A percentile compares a stretch with the other conserved stretches of the same genome.
Evolutionary conservation across 495 filamentous ascomycete genomes (phyloP).

Genomic region (Penicillium lagena): DNA sequence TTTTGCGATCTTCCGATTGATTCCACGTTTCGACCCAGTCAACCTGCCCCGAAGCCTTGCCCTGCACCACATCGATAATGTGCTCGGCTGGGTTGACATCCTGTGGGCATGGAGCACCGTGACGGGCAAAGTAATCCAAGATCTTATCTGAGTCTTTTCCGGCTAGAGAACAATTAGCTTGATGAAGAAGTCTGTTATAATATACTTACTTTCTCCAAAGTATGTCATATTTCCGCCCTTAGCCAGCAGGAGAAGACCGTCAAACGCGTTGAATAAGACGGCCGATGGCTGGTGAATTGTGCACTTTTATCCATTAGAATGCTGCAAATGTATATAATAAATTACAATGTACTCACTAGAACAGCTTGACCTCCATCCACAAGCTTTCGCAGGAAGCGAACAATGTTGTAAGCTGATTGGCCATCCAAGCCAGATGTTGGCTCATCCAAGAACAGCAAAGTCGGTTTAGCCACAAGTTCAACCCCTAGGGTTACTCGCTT

Average conservation of each 20-base stretch:
- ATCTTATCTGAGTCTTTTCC: constrained; percentile 53
- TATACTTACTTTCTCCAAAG: constrained; percentile 47
- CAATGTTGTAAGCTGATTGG: constrained; percentile 55
- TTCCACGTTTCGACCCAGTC: constrained; percentile 47
- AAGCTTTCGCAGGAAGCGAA: constrained; percentile 77
- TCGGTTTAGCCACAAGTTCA: constrained; percentile 60
- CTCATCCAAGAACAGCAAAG: constrained; percentile 60
- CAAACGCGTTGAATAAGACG: constrained; percentile 44
- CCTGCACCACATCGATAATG: constrained; percentile 46
- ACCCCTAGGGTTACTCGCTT: constrained; percentile 88
- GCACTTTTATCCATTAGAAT: constrained; percentile 36
- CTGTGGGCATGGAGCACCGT: constrained; percentile 41
- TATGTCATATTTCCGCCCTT: constrained; percentile 50
- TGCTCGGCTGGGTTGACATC: constrained; percentile 55
- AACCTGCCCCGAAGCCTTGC: constrained; percentile 17
- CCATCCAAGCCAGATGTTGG: constrained; percentile 61
- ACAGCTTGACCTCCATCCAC: constrained; percentile 81
- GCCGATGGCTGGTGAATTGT: constrained; percentile 95
- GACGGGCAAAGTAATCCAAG: constrained; percentile 47
- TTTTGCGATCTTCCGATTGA: constrained; percentile 53
- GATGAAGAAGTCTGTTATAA: neutral
- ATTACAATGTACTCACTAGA: constrained; percentile 28
- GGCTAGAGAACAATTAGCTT: constrained; percentile 37
- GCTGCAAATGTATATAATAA: neutral
- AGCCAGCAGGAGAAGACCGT: constrained; percentile 43